phyloP scores from a whole-genome alignment of 1,284 basidiomycete genomes.

The Heterobasidion irregulare region DNA sequence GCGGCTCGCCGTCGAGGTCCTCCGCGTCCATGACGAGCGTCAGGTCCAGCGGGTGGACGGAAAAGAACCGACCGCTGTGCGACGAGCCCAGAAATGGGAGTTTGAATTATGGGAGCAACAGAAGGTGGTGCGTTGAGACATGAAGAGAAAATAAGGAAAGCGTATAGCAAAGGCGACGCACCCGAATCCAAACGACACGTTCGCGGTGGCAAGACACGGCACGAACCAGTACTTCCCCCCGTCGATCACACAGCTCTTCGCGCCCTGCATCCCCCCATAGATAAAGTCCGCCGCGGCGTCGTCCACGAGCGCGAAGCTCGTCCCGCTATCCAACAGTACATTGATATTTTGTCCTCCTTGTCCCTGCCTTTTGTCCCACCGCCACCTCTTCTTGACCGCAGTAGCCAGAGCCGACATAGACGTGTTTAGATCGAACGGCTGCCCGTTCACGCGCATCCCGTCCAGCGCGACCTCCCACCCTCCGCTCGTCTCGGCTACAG shows the following conservation, averaged over 20 bases:
- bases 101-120: not conserved
- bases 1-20: not conserved
- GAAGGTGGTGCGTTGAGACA: too few species aligned
- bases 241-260: not conserved
- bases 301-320: constrained; percentile 1
- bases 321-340: constrained; percentile 1
- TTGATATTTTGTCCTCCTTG: too few species aligned
- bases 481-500: not conserved
- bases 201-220: not conserved
- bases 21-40: not conserved
- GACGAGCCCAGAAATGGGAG: not conserved
- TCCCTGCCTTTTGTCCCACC: too few species aligned
- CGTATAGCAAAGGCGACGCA: not conserved
- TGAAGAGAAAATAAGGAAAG: too few species aligned
- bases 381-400: not conserved
- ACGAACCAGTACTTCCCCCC: not conserved
- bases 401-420: not conserved
- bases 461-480: not conserved
- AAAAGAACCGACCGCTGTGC: not conserved
- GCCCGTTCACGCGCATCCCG: not conserved
- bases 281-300: not conserved
- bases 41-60: constrained; percentile 1
- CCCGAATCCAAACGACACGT: constrained; percentile 1
- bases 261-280: not conserved
- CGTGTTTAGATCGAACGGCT: not conserved